These are phyloP conservation scores for Agaricus subrufescens DNA, from an alignment of 768 basidiomycete genomes.

Conservation along the genomic window DNA sequence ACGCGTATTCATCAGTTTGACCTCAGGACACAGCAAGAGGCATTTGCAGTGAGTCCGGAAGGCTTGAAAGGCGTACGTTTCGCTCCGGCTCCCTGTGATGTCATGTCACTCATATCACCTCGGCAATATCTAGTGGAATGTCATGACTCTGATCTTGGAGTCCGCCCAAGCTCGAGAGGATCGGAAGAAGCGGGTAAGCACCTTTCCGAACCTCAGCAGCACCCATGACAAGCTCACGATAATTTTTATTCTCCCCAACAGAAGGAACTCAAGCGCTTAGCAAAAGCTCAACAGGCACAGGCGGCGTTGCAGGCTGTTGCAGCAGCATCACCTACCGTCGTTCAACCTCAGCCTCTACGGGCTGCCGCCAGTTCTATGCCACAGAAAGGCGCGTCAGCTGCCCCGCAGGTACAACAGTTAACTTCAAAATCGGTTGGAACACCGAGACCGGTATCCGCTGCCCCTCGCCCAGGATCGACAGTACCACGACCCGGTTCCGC, in stretches of 20 bases:
- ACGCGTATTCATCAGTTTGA: conserved; percentile 62
- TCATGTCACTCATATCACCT: conserved; percentile 7
- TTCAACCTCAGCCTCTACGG: conserved; percentile 8
- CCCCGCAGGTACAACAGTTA: conserved; percentile 15
- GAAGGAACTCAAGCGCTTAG: conserved; percentile 72
- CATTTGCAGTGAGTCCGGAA: conserved; percentile 68
- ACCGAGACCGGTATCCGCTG: conserved; percentile 29
- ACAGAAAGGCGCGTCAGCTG: conserved; percentile 11
- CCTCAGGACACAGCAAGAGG: conserved; percentile 60
- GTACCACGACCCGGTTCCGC: conserved; percentile 17
- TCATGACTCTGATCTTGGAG: conserved; percentile 53
- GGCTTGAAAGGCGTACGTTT: conserved; percentile 66
- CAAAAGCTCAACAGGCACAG: conserved; percentile 42
- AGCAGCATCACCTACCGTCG: conserved; percentile 12
- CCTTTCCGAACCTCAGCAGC: conserved; percentile 1
- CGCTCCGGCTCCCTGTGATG: conserved; percentile 9
- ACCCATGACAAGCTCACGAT: background rate
- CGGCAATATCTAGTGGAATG: conserved; percentile 53
- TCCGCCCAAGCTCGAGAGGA: conserved; percentile 75
- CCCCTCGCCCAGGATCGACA: conserved; percentile 21
- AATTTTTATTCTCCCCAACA: conserved; percentile 20
- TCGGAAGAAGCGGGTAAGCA: conserved; percentile 68
- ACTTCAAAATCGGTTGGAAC: conserved; percentile 26
- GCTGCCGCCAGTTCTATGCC: background rate
- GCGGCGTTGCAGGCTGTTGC: conserved; percentile 2